A percentile compares a stretch with the other conserved stretches of the same genome.
phyloP scores from a whole-genome alignment of 192 early-diverging fungal genomes.

The Podila minutissima region DNA sequence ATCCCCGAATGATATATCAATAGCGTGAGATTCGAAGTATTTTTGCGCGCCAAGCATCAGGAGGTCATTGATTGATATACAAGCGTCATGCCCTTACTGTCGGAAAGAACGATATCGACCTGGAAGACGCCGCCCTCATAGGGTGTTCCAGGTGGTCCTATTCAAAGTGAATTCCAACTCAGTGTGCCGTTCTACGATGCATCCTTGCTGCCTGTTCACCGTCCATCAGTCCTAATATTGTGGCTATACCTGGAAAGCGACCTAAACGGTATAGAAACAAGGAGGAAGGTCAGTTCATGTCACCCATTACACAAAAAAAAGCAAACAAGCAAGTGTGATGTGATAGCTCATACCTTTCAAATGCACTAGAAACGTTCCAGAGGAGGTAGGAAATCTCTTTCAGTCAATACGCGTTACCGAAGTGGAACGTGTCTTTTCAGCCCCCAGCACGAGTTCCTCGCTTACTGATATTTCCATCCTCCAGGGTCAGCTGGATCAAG shows the following conservation, averaged over 20 bases:
- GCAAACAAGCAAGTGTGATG: neutral
- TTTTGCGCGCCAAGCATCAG: neutral
- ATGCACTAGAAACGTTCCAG: constrained; percentile 20
- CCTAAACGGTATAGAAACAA: constrained; percentile 4
- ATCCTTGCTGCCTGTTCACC: neutral
- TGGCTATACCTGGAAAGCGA: constrained; percentile 31
- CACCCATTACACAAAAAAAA: neutral
- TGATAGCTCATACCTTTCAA: constrained; percentile 32
- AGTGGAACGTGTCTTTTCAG: neutral
- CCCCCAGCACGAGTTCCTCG: neutral
- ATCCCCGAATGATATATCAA: neutral
- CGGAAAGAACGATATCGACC: constrained; percentile 35
- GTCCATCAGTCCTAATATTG: neutral
- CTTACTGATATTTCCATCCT: constrained; percentile 52
- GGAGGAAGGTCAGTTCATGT: neutral
- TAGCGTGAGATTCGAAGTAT: neutral
- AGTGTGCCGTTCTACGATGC: neutral
- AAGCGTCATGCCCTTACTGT: constrained; percentile 10
- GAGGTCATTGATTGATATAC: no score
- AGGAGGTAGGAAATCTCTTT: neutral
- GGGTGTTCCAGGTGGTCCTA: constrained; percentile 43
- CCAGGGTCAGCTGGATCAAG: constrained; percentile 29
- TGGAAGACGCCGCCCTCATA: constrained; percentile 49
- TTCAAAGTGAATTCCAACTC: neutral
- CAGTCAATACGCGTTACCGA: neutral